Evolutionary conservation across 768 basidiomycete genomes (phyloP).

Genomic region (Termitomyces sp.): DNA sequence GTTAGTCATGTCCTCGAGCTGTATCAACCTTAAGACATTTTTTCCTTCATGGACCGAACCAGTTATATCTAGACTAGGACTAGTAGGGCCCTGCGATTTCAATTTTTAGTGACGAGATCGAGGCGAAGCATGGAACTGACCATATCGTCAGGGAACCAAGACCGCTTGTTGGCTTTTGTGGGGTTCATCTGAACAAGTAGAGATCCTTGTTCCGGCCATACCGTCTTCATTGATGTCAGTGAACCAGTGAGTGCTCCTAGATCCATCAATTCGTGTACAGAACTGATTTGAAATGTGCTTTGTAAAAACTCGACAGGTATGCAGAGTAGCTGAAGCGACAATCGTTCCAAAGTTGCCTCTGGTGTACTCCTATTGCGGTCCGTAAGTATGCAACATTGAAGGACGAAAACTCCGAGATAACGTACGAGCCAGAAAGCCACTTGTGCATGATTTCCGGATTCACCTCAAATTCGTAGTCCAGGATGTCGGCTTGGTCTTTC

Average conservation of each 20-base stretch:
- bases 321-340: slow-evolving; percentile 30
- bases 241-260: slow-evolving; percentile 19
- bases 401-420: background rate
- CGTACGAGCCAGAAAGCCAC: slow-evolving; percentile 24
- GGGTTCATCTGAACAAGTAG: slow-evolving; percentile 43
- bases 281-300: slow-evolving; percentile 11
- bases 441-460: slow-evolving; percentile 26
- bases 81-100: slow-evolving; percentile 19
- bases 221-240: slow-evolving; percentile 18
- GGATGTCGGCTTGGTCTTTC: slow-evolving; percentile 22
- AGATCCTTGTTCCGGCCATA: slow-evolving; percentile 43
- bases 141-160: slow-evolving; percentile 39
- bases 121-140: slow-evolving; percentile 22
- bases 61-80: slow-evolving; percentile 34
- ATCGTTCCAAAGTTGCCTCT: slow-evolving; percentile 2
- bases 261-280: slow-evolving; percentile 10
- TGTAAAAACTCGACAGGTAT: slow-evolving; percentile 20
- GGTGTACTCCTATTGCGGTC: background rate
- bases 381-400: background rate
- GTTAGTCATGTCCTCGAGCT: slow-evolving; percentile 35
- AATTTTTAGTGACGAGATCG: background rate
- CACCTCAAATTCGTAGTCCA: slow-evolving; percentile 31
- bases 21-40: slow-evolving; percentile 47
- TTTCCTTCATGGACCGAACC: slow-evolving; percentile 32
- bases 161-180: slow-evolving; percentile 22